Evolutionary conservation across 2,329 filamentous ascomycete genomes (phyloP).

Genomic region (Pestalotiopsis sp.): DNA sequence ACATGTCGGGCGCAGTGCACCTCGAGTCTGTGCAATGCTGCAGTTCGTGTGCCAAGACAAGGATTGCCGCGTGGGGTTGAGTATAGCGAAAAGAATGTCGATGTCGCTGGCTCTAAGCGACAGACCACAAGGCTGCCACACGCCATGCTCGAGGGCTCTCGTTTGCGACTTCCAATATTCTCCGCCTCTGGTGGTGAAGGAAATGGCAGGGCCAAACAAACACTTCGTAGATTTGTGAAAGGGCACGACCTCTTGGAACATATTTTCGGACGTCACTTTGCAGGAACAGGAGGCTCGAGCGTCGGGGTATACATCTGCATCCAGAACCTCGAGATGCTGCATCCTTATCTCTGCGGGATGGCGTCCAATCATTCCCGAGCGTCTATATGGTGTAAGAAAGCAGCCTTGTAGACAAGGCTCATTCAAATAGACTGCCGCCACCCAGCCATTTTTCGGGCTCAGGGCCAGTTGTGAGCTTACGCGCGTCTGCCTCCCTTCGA

Average conservation of each 20-base stretch:
- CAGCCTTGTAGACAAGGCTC: slow-evolving; percentile 7
- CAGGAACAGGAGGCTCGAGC: neutral
- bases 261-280: neutral
- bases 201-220: neutral
- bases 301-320: neutral
- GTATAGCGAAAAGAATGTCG: neutral
- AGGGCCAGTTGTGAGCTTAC: neutral
- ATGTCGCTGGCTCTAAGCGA: neutral
- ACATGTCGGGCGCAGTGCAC: neutral
- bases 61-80: neutral
- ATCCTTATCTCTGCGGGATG: neutral
- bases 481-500: neutral
- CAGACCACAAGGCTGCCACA: neutral
- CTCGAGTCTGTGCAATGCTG: neutral
- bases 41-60: neutral
- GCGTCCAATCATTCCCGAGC: neutral
- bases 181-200: neutral
- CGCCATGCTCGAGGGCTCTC: neutral
- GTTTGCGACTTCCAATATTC: neutral
- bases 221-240: neutral
- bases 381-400: neutral
- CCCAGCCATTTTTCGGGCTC: neutral
- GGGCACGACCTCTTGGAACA: neutral
- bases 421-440: neutral
- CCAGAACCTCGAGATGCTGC: neutral